These are phyloP conservation scores for Larix kaempferi DNA, from an alignment of 75 land plant species.

Conservation along the genomic window DNA sequence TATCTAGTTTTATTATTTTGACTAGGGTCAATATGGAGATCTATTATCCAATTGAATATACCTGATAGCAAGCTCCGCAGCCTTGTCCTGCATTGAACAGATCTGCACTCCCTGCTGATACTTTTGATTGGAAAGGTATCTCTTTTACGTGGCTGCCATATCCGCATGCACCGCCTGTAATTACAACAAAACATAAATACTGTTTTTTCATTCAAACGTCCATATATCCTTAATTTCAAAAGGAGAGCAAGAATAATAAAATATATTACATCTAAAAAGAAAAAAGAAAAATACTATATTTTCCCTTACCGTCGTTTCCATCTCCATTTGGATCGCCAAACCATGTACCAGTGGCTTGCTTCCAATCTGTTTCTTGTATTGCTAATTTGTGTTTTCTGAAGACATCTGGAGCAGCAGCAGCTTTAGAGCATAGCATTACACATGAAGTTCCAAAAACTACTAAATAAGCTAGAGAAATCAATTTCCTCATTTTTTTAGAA, in stretches of 20 bases:
- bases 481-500: no score
- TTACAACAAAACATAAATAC: background rate
- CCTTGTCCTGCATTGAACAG: conserved; percentile 72
- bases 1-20: no score
- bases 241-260: no score
- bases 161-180: conserved; percentile 84
- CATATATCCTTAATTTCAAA: no score
- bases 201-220: no score
- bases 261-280: no score
- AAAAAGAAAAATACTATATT: background rate
- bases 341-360: conserved; percentile 66
- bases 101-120: conserved; percentile 59
- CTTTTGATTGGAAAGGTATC: conserved; percentile 42
- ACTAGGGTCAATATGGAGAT: no score
- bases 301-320: conserved; percentile 52
- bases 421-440: no score
- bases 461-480: no score
- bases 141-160: conserved; percentile 40
- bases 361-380: conserved; percentile 26
- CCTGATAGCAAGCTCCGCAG: conserved; percentile 88
- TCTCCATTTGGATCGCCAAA: conserved; percentile 65
- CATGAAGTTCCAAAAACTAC: no score
- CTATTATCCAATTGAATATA: background rate
- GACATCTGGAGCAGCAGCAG: no score
- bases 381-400: no score